Conservation (phyloP, 2,329 filamentous ascomycete species). For the Stagonosporopsis tanaceti region DNA sequence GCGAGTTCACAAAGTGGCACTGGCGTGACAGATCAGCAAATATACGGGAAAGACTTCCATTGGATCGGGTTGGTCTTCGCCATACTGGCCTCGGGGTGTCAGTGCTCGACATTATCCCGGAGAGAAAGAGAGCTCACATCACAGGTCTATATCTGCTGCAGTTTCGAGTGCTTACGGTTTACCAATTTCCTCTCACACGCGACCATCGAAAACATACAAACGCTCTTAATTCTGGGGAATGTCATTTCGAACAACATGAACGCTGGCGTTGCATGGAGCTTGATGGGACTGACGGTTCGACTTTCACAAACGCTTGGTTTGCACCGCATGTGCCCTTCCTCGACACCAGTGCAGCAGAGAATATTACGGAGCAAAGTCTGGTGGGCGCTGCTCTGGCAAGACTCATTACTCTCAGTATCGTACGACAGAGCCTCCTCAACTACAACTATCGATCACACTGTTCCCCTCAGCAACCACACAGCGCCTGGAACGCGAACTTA, state of each 20-base stretch:
- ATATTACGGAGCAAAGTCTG: slow-evolving; percentile 52
- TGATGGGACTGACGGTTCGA: slow-evolving; percentile 66
- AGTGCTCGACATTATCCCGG: slow-evolving; percentile 64
- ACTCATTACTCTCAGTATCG: slow-evolving; percentile 69
- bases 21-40: slow-evolving; percentile 61
- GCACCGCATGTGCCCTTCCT: slow-evolving; percentile 65
- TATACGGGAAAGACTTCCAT: slow-evolving; percentile 65
- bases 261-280: slow-evolving; percentile 68
- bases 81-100: slow-evolving; percentile 68
- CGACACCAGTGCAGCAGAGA: slow-evolving; percentile 57
- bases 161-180: slow-evolving; percentile 69
- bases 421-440: slow-evolving; percentile 69
- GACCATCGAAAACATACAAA: slow-evolving; percentile 68
- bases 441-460: slow-evolving; percentile 59
- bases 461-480: slow-evolving; percentile 51
- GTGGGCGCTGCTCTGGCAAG: slow-evolving; percentile 72
- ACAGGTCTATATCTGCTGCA: slow-evolving; percentile 71
- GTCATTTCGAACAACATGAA: slow-evolving; percentile 71
- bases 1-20: slow-evolving; percentile 53
- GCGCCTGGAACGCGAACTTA: slow-evolving; percentile 61
- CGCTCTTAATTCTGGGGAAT: slow-evolving; percentile 68
- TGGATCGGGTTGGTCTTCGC: slow-evolving; percentile 69
- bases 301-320: slow-evolving; percentile 68
- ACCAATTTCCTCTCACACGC: slow-evolving; percentile 70
- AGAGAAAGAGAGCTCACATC: slow-evolving; percentile 70